Conservation (phyloP, 192 early-diverging fungal species). For the Entophlyctis luteolus region DNA sequence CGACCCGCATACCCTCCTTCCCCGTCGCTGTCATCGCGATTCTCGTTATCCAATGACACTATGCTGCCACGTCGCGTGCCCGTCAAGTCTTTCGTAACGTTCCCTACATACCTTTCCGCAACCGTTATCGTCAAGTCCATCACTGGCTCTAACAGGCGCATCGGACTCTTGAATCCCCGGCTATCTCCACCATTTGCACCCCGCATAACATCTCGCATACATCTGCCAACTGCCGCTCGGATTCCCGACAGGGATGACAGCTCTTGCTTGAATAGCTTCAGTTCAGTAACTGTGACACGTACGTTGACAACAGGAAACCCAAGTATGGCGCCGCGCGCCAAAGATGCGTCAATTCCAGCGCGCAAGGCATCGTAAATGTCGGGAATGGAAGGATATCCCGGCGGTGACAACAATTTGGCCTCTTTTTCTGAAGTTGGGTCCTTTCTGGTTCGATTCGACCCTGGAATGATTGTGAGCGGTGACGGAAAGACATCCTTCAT, state of each 20-base stretch:
- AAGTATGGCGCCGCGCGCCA: slow-evolving; percentile 72
- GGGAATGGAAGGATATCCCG: slow-evolving; percentile 11
- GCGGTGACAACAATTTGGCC: neutral
- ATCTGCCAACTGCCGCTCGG: slow-evolving; percentile 46
- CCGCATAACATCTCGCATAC: slow-evolving; percentile 49
- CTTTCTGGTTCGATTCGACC: neutral
- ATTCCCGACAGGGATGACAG: slow-evolving; percentile 28
- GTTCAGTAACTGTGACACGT: slow-evolving; percentile 21
- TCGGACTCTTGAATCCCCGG: neutral
- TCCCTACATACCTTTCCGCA: slow-evolving; percentile 68
- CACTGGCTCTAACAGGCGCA: slow-evolving; percentile 73
- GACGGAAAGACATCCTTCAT: slow-evolving; percentile 11
- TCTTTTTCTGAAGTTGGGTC: neutral
- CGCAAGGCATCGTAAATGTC: slow-evolving; percentile 50
- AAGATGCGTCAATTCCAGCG: slow-evolving; percentile 63
- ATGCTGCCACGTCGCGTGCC: slow-evolving; percentile 72
- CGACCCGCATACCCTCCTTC: slow-evolving; percentile 34
- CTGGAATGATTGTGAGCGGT: neutral
- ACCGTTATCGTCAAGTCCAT: slow-evolving; percentile 71
- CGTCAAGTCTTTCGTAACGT: slow-evolving; percentile 75
- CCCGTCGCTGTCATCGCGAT: slow-evolving; percentile 15
- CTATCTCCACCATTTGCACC: neutral
- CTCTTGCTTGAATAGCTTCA: slow-evolving; percentile 28
- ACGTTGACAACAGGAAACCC: slow-evolving; percentile 70
- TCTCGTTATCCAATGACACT: slow-evolving; percentile 43